Evolutionary conservation across 2,329 filamentous ascomycete species (phyloP).

Genomic region (Iodosphaeria phyllophila): DNA sequence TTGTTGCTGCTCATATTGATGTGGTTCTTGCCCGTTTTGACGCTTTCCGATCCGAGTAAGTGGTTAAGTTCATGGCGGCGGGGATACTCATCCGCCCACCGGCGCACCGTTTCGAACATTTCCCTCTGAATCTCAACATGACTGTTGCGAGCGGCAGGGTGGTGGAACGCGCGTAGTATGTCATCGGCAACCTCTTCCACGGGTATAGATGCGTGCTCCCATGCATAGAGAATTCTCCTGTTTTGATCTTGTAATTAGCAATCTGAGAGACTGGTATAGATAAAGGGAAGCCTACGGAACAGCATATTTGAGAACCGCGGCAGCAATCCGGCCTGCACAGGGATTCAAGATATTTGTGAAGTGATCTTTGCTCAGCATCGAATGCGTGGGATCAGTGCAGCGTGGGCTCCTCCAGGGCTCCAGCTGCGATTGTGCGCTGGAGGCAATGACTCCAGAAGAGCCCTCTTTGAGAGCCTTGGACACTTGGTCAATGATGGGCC

Average conservation of each 20-base stretch:
- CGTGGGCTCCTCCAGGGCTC: slow-evolving; percentile 63
- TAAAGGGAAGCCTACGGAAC: slow-evolving; percentile 45
- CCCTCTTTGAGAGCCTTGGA: slow-evolving; percentile 74
- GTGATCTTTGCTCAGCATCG: slow-evolving; percentile 69
- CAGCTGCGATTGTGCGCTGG: slow-evolving; percentile 55
- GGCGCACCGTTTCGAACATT: slow-evolving; percentile 76
- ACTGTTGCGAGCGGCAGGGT: slow-evolving; percentile 65
- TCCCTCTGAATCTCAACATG: slow-evolving; percentile 61
- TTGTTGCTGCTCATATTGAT: slow-evolving; percentile 21
- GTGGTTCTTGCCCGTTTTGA: slow-evolving; percentile 71
- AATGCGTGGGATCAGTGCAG: slow-evolving; percentile 66
- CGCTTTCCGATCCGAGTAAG: slow-evolving; percentile 66
- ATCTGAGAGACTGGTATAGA: background rate
- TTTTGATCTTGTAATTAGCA: slow-evolving; percentile 7
- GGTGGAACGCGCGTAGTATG: slow-evolving; percentile 70
- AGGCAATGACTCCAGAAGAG: slow-evolving; percentile 49
- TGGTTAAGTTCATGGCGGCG: slow-evolving; percentile 51
- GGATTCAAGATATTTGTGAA: slow-evolving; percentile 66
- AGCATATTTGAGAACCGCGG: slow-evolving; percentile 66
- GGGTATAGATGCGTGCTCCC: slow-evolving; percentile 71
- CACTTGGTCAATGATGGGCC: slow-evolving; percentile 76
- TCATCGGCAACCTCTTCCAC: slow-evolving; percentile 73
- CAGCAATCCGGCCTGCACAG: slow-evolving; percentile 54
- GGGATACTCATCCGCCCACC: slow-evolving; percentile 56
- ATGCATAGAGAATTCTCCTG: slow-evolving; percentile 70